Conservation (phyloP, 768 basidiomycete species). For the Tubosaeta sp. region DNA sequence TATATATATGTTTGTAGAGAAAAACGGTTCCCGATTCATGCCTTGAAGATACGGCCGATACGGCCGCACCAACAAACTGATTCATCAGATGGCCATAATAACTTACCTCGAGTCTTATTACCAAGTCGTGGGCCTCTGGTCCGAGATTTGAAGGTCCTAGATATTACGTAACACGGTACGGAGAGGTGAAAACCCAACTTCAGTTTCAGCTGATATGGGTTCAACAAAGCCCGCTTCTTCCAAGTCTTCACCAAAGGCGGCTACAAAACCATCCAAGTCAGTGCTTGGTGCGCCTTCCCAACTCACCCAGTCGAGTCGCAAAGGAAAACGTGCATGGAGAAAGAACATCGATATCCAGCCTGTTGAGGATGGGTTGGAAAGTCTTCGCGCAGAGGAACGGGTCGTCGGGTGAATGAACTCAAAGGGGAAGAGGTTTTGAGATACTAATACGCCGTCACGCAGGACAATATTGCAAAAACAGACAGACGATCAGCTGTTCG, state of each 20-base stretch:
- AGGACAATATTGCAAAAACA: conserved; percentile 65
- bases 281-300: conserved; percentile 27
- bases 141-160: too few species aligned
- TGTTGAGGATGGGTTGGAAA: conserved; percentile 74
- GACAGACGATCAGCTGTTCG: conserved; percentile 71
- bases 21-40: too few species aligned
- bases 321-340: conserved; percentile 91
- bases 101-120: neutral
- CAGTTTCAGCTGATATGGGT: conserved; percentile 6
- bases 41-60: too few species aligned
- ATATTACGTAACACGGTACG: conserved; percentile 5
- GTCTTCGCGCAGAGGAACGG: conserved; percentile 74
- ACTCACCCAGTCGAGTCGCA: conserved; percentile 64
- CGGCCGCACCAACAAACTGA: too few species aligned
- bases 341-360: conserved; percentile 87
- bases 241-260: neutral
- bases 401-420: conserved; percentile 59
- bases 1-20: too few species aligned
- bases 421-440: neutral
- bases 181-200: neutral
- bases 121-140: neutral
- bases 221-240: neutral
- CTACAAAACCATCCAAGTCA: conserved; percentile 10
- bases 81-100: neutral
- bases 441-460: neutral